These are phyloP conservation scores for Sinapis alba DNA, from an alignment of 441 rosid species.

Conservation along the genomic window DNA sequence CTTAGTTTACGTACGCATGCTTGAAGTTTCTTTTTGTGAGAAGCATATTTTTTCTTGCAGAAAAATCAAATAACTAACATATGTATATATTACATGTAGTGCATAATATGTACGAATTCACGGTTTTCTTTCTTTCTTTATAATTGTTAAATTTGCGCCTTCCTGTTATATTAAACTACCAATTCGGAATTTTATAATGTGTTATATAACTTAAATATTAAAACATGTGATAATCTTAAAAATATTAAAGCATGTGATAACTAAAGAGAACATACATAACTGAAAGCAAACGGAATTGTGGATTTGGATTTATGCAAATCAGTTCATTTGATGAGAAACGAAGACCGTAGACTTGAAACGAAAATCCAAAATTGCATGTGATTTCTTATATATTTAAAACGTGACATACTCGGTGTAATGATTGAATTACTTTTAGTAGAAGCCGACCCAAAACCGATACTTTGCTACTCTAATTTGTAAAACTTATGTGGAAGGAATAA, in stretches of 20 bases:
- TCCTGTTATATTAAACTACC: background rate
- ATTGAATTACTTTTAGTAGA: background rate
- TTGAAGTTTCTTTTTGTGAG: background rate
- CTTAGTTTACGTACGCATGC: background rate
- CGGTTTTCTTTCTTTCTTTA: background rate
- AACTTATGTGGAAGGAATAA: background rate
- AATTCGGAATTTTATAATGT: background rate
- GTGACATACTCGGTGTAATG: conserved; percentile 16
- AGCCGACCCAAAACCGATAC: background rate
- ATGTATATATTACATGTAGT: no score
- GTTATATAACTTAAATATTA: background rate
- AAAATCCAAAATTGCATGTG: background rate
- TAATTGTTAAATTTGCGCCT: background rate
- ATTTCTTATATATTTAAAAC: background rate
- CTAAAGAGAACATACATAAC: background rate
- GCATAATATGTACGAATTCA: background rate
- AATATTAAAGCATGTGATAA: background rate
- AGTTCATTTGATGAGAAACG: background rate
- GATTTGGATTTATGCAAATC: background rate
- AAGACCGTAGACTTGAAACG: background rate
- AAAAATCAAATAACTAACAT: background rate
- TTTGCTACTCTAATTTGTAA: background rate
- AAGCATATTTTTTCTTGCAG: background rate
- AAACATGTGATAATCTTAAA: background rate
- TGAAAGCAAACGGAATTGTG: background rate